These are phyloP conservation scores for Hansenula lynferdii DNA, from an alignment of 1,139 yeast species.

Conservation along the genomic window DNA sequence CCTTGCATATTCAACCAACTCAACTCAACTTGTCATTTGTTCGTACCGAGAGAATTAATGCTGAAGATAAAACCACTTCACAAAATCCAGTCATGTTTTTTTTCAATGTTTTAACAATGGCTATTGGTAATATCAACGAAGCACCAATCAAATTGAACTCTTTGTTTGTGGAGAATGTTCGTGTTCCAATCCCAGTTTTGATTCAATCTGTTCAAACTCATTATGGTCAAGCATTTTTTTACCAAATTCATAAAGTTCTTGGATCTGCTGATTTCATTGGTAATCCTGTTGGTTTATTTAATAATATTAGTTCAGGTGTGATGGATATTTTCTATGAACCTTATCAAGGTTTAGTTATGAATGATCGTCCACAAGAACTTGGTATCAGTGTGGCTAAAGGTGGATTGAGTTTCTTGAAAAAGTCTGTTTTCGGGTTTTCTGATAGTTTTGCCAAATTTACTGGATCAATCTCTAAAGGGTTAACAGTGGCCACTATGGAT, in stretches of 20 bases:
- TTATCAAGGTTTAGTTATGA: slow-evolving; percentile 89
- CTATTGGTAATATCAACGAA: slow-evolving; percentile 94
- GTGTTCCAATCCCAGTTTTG: slow-evolving; percentile 79
- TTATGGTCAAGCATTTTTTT: slow-evolving; percentile 88
- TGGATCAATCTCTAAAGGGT: slow-evolving; percentile 92
- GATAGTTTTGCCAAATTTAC: slow-evolving; percentile 92
- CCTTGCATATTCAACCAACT: slow-evolving; percentile 88
- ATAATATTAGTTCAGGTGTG: slow-evolving; percentile 89
- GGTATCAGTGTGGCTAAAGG: slow-evolving; percentile 97
- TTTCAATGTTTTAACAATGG: slow-evolving; percentile 88
- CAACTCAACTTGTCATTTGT: slow-evolving; percentile 87
- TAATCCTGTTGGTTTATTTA: slow-evolving; percentile 95
- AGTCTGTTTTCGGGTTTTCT: slow-evolving; percentile 91
- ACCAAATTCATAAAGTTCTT: slow-evolving; percentile 86
- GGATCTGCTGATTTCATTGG: slow-evolving; percentile 98
- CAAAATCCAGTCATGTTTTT: slow-evolving; percentile 69
- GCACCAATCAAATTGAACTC: slow-evolving; percentile 94
- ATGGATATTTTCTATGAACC: slow-evolving; percentile 97
- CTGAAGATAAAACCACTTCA: slow-evolving; percentile 49
- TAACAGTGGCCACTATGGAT: slow-evolving; percentile 89
- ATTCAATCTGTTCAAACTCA: slow-evolving; percentile 73
- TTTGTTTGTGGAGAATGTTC: slow-evolving; percentile 77
- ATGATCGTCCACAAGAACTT: slow-evolving; percentile 91
- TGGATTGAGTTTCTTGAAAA: slow-evolving; percentile 87
- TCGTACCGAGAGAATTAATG: slow-evolving; percentile 76